Evolutionary conservation across 495 filamentous ascomycete genomes (phyloP).

Genomic region (Neurospora sp.): DNA sequence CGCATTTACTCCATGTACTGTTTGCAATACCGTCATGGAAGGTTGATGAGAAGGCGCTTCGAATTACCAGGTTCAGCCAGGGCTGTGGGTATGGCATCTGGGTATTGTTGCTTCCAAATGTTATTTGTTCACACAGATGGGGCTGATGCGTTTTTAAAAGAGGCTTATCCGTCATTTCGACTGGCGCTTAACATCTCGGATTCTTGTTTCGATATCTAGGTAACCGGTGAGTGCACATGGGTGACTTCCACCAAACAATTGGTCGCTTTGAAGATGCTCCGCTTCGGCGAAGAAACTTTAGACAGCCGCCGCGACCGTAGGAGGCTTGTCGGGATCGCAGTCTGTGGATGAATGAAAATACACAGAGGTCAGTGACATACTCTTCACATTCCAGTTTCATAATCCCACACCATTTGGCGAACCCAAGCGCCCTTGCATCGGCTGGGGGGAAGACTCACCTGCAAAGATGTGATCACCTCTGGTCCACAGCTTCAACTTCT

Average conservation of each 20-base stretch:
- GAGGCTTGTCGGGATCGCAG: conserved; percentile 16
- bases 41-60: not conserved
- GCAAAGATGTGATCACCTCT: conserved; percentile 31
- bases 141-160: not conserved
- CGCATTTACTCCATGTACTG: too few species aligned
- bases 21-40: not conserved
- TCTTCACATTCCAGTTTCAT: too few species aligned
- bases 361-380: not conserved
- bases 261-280: not conserved
- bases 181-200: not conserved
- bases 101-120: not conserved
- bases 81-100: not conserved
- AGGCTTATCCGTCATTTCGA: not conserved
- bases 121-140: not conserved
- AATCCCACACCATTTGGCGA: too few species aligned
- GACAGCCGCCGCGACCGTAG: conserved; percentile 6
- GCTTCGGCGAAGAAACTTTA: not conserved
- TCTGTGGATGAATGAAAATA: not conserved
- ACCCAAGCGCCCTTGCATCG: too few species aligned
- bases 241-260: not conserved
- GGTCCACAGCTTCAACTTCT: conserved; percentile 51
- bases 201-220: not conserved
- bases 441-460: too few species aligned
- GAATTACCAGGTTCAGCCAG: not conserved
- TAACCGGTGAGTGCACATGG: not conserved